Conservation (phyloP, 305 asterid species). For the Fraxinus floribunda region DNA sequence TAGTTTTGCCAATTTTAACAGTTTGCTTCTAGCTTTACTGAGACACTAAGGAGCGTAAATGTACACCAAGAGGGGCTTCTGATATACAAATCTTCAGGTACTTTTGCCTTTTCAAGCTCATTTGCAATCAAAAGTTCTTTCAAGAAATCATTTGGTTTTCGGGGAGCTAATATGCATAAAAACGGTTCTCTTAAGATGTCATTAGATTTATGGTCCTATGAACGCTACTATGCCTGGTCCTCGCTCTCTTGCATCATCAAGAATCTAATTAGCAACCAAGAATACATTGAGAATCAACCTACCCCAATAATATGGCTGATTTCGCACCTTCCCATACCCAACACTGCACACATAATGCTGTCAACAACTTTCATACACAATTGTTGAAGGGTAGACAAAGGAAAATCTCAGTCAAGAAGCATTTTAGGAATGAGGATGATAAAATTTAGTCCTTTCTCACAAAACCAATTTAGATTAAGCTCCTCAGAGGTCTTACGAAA, state of each 20-base stretch:
- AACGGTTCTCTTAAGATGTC: neutral
- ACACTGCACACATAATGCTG: neutral
- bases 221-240: neutral
- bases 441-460: neutral
- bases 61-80: neutral
- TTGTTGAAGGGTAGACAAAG: neutral
- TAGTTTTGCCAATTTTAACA: slow-evolving; percentile 9
- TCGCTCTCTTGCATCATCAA: neutral
- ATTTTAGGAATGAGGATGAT: neutral
- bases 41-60: neutral
- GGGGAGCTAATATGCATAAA: neutral
- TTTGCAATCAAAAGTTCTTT: slow-evolving; percentile 5
- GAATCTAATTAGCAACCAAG: neutral
- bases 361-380: neutral
- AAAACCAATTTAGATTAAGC: neutral
- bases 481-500: neutral
- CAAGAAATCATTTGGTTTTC: neutral
- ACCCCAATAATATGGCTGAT: neutral
- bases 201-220: neutral
- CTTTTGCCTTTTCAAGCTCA: neutral
- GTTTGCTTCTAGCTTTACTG: neutral
- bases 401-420: neutral
- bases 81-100: slow-evolving; percentile 1
- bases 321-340: neutral
- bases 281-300: neutral